These are phyloP conservation scores for Mycena albidolilacea DNA, from an alignment of 768 basidiomycete species.

Conservation along the genomic window DNA sequence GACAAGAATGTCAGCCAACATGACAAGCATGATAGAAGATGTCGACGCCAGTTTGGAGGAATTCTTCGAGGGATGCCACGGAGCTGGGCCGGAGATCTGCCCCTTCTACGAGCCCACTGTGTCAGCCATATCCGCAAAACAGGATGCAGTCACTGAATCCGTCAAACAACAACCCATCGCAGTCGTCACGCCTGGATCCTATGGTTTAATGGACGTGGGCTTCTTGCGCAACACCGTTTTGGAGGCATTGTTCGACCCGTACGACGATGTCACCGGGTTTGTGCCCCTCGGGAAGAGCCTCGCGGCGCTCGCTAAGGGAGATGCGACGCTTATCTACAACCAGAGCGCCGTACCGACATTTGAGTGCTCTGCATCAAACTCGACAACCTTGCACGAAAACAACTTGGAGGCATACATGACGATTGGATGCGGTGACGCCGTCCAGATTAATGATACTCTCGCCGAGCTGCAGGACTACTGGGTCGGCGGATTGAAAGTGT, in stretches of 20 bases:
- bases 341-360: not conserved
- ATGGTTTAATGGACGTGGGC: slow-evolving; percentile 44
- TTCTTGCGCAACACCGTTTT: slow-evolving; percentile 40
- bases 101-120: slow-evolving; percentile 43
- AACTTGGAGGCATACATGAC: slow-evolving; percentile 21
- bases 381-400: not conserved
- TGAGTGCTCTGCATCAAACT: not conserved
- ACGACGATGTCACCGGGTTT: slow-evolving; percentile 16
- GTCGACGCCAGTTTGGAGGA: slow-evolving; percentile 39
- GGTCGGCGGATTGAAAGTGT: slow-evolving; percentile 22
- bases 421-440: slow-evolving; percentile 39
- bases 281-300: slow-evolving; percentile 38
- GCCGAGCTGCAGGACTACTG: slow-evolving; percentile 32
- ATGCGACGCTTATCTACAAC: not conserved
- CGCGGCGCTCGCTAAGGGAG: slow-evolving; percentile 36
- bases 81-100: slow-evolving; percentile 41
- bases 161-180: slow-evolving; percentile 41
- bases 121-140: slow-evolving; percentile 32
- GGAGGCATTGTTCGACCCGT: slow-evolving; percentile 42
- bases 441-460: slow-evolving; percentile 27
- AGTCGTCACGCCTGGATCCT: slow-evolving; percentile 29
- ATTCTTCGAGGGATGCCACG: slow-evolving; percentile 41
- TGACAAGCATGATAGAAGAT: slow-evolving; percentile 40
- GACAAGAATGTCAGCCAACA: slow-evolving; percentile 17
- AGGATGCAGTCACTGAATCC: slow-evolving; percentile 32